Evolutionary conservation across 805 yeast genomes (phyloP).

Genomic region (Blastobotrys peoriensis): DNA sequence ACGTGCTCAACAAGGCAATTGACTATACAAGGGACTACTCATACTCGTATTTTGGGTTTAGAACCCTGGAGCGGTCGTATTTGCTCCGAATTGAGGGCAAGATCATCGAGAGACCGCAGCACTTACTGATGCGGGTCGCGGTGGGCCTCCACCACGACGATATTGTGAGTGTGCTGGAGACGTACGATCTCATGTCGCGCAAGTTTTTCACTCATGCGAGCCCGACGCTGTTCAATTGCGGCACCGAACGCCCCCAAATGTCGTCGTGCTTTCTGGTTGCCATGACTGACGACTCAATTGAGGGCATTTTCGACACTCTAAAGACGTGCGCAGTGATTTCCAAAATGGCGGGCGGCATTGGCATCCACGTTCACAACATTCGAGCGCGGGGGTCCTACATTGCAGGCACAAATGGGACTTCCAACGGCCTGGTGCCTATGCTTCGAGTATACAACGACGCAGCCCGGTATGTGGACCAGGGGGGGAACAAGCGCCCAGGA

Average conservation of each 20-base stretch:
- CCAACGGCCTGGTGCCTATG: constrained; percentile 91
- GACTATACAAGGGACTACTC: constrained; percentile 62
- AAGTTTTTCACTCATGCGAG: constrained; percentile 87
- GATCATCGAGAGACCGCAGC: constrained; percentile 83
- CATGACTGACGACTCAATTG: constrained; percentile 87
- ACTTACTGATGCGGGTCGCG: constrained; percentile 78
- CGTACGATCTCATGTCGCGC: constrained; percentile 77
- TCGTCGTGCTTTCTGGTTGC: constrained; percentile 88
- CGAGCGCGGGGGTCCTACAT: constrained; percentile 78
- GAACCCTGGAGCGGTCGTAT: constrained; percentile 77
- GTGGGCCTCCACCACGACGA: constrained; percentile 75
- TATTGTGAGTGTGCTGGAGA: constrained; percentile 57
- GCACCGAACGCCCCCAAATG: constrained; percentile 70
- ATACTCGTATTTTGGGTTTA: constrained; percentile 79
- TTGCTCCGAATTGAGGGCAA: constrained; percentile 50
- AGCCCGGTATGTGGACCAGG: constrained; percentile 93
- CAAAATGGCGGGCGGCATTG: constrained; percentile 91
- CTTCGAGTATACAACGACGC: constrained; percentile 87
- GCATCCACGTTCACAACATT: constrained; percentile 79
- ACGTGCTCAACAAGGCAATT: constrained; percentile 59
- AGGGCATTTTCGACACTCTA: constrained; percentile 84
- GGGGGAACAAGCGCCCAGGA: constrained; percentile 95
- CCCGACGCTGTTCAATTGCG: constrained; percentile 89
- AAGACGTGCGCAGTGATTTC: constrained; percentile 83
- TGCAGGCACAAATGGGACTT: constrained; percentile 79